Base-by-base conservation (phyloP, 2,329 filamentous ascomycete species). In the Neopestalotiopsis clavispora region DNA sequence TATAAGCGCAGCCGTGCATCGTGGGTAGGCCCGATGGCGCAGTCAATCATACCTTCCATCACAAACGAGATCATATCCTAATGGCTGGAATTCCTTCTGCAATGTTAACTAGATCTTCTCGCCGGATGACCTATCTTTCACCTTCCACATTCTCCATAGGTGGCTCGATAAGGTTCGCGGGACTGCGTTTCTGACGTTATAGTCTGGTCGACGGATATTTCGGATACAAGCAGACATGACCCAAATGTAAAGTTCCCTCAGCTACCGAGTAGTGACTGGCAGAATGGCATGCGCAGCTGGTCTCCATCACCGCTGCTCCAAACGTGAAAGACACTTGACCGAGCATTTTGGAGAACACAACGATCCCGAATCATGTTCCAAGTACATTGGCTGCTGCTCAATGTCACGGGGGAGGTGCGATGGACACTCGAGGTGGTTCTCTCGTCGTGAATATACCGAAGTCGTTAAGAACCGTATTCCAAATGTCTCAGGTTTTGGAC, bases 131-230 rank as follows among this genome's bases (percentile, higher is more conserved):
- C 74, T 20, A 68, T 76, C 30, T 76, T 76, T 71, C 23, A 28
- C 23, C 23, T 76, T 71, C 57, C 70, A 28, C 23, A 28, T 76
- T 3, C 74, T 75, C 40, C 74, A 76, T 65, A 72, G 70, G 3
- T 75, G 71, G 56, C 68, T 76, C 4, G 74, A 76, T 59, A 72
- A 72, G 28, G 38, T 76, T 4, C 75, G 73, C 23, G 23, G 23
- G 23, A 28, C 23, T 28, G 23, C 23, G 23, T 28, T 28, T 28
- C 66, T 73, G 2, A 45, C 14, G 6, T 28, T 28, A 28, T 28
- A 28, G 9, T 28, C n/a, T 59, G 66, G 13, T 38, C 64, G 38
- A 52, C n/a, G n/a, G 66, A 68, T 23, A 68, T 68, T 40, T 17
- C 20, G 12, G 66, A 59, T 3, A 4, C 52, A n/a, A 67, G 62